These are phyloP conservation scores for Pichia gijzeniarum DNA, from an alignment of 805 yeast genomes.

Conservation along the genomic window DNA sequence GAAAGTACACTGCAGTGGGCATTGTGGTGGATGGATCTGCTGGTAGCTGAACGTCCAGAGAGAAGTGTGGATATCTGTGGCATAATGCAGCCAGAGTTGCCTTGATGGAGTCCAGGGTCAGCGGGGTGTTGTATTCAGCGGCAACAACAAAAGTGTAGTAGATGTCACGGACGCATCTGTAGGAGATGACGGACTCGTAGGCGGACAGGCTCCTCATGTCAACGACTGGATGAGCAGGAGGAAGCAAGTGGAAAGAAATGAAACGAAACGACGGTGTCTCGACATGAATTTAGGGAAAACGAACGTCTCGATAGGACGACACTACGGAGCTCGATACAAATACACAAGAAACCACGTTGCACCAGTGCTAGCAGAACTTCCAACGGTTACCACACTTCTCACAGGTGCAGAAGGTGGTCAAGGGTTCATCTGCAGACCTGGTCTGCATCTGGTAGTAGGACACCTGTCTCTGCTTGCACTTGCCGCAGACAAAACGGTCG, in stretches of 20 bases:
- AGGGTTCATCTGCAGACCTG: conserved; percentile 97
- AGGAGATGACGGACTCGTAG: conserved; percentile 5
- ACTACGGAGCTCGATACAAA: neutral
- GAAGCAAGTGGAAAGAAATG: too few species aligned
- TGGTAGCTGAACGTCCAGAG: conserved; percentile 5
- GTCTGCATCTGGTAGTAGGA: conserved; percentile 97
- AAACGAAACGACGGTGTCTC: too few species aligned
- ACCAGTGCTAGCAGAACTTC: conserved; percentile 68
- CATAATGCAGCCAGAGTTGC: conserved; percentile 3
- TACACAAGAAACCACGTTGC: neutral
- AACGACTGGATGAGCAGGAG: too few species aligned
- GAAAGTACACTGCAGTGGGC: neutral
- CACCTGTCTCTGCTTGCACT: conserved; percentile 95
- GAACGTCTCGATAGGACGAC: too few species aligned
- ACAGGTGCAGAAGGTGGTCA: conserved; percentile 97
- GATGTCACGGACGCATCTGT: neutral
- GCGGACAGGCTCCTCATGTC: conserved; percentile 9
- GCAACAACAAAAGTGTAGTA: conserved; percentile 10
- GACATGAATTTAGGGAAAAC: too few species aligned
- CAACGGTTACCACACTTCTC: conserved; percentile 97
- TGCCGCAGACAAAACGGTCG: conserved; percentile 94
- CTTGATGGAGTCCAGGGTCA: neutral
- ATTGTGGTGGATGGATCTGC: neutral
- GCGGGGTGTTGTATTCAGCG: conserved; percentile 2
- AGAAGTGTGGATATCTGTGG: conserved; percentile 9